Evolutionary conservation across 208 protist genomes (phyloP), one percentile per base, ranked within the genome.

Genomic region (Crithidia thermophila): DNA sequence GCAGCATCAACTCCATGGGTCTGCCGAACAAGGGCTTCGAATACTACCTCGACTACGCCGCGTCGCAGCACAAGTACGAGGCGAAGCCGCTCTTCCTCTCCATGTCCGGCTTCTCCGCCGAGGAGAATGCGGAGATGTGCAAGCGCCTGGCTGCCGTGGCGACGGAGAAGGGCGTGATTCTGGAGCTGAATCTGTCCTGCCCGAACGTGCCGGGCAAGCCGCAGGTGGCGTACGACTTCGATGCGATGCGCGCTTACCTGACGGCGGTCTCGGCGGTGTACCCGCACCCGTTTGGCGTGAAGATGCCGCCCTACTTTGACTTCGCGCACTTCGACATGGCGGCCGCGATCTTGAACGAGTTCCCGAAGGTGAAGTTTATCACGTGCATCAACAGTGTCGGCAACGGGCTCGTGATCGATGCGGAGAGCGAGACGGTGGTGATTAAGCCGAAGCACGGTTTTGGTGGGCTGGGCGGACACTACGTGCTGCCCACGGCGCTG

Each of bases 231-330:
- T 94, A 94, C 71, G 91, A 96, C 81, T 90, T 94, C 59, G 85
- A 82, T 3, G 47, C 70, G 20, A 94, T 93, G 87, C 81, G 84
- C 7, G 21, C 20, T 33, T 91, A 90, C 75, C 71, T 96, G 45
- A 27, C 80, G 40, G 57, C 63, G 28, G 87, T 93, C 33, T 89
- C 81, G 18, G 72, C 58, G 25, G 76, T 45, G n/a, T 94, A 91
- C 67, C 75, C 67, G n/a, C 65, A 79, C 40, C 85, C 86, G 13
- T 94, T 96, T 63, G 91, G 88, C 14, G 87, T 96, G 50, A 96
- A 96, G 81, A 86, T 96, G 81, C 85, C 91, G 36, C 91, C 91
- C 6, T 96, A 96, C 74, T 94, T 94, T 65, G 91, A 96, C 69
- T 84, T 94, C 56, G 87, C 91, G 7, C 87, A 94, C 81, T 96